Conservation (phyloP, 2,329 filamentous ascomycete genomes). For the Seiridium unicorne region DNA sequence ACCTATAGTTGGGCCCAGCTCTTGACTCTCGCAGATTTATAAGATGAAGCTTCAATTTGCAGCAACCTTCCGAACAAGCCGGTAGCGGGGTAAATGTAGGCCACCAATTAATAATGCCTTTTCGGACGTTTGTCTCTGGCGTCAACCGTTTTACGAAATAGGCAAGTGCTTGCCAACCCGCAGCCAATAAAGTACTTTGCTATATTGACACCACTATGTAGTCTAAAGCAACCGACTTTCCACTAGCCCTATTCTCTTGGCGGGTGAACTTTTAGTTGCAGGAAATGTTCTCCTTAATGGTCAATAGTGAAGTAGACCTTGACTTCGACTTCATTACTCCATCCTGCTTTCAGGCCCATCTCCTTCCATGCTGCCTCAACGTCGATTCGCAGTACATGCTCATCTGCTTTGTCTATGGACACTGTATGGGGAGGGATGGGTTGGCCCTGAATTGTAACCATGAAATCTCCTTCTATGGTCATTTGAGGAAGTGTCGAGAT, state of each 20-base stretch:
- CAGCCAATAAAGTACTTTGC: no score
- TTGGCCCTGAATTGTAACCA: constrained; percentile 71
- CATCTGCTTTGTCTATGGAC: constrained; percentile 47
- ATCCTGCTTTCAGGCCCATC: constrained; percentile 66
- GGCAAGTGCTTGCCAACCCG: background rate
- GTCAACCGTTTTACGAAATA: background rate
- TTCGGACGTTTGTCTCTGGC: background rate
- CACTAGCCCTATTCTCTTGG: no score
- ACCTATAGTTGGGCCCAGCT: no score
- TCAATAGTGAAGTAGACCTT: constrained; percentile 55
- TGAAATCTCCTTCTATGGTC: constrained; percentile 62
- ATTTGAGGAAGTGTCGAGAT: constrained; percentile 66
- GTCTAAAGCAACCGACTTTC: no score
- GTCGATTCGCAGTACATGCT: constrained; percentile 73
- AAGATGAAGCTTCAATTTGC: background rate
- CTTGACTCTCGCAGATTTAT: no score
- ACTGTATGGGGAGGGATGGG: constrained; percentile 69
- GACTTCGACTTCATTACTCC: constrained; percentile 77
- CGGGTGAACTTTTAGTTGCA: no score
- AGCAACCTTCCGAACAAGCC: background rate
- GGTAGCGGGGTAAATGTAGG: background rate
- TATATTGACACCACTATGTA: no score
- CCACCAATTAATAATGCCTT: no score
- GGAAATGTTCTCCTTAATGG: background rate
- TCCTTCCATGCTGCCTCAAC: constrained; percentile 74